phyloP scores from a whole-genome alignment of 225 moss, liverwort and hornwort species.

The Marchantia paleacea region DNA sequence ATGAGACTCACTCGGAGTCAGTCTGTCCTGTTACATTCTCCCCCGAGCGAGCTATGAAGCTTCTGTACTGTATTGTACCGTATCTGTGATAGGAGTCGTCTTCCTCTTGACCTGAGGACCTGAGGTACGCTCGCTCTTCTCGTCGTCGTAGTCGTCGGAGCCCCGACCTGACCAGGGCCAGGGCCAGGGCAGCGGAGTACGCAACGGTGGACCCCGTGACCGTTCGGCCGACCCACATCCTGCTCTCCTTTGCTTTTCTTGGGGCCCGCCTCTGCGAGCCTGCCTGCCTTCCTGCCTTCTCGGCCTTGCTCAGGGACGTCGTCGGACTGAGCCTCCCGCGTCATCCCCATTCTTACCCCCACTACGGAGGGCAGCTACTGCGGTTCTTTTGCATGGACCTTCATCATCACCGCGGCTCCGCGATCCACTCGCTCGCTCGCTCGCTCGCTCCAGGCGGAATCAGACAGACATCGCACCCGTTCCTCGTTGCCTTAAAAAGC shows the following conservation, averaged over 20 bases:
- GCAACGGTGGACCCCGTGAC: slow-evolving; percentile 26
- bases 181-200: background rate
- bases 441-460: background rate
- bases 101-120: background rate
- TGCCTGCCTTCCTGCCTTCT: background rate
- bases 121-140: background rate
- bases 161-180: no score
- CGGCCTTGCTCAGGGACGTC: background rate
- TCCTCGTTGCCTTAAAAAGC: slow-evolving; percentile 1
- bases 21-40: background rate
- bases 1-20: no score
- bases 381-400: background rate
- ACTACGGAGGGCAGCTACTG: background rate
- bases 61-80: no score
- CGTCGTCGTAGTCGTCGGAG: background rate
- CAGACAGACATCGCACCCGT: background rate
- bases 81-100: no score
- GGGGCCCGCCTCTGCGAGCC: slow-evolving; percentile 22
- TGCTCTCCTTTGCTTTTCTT: slow-evolving; percentile 10
- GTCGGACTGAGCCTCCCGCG: background rate
- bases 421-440: background rate
- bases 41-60: no score
- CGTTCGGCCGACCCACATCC: slow-evolving; percentile 20
- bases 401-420: background rate
- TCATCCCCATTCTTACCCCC: background rate